phyloP scores from a whole-genome alignment of 1,284 basidiomycete species.

The Trichosporon sp. region DNA sequence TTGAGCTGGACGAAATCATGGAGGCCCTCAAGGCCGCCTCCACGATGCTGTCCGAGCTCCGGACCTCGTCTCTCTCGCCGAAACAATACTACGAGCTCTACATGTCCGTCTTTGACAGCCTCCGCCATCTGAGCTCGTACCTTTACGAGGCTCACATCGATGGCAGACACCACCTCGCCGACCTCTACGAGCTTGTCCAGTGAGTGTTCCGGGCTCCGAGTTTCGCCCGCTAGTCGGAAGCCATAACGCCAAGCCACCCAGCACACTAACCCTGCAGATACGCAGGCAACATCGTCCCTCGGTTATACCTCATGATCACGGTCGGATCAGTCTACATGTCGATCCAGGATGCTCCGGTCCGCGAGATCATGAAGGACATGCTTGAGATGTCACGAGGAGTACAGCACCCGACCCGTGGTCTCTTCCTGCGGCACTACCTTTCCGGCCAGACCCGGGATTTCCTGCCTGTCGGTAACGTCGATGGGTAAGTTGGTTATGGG shows the following conservation, averaged over 20 bases:
- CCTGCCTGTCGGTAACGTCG: constrained; percentile 78
- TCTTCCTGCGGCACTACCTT: constrained; percentile 91
- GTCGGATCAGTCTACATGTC: constrained; percentile 98
- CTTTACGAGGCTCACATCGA: constrained; percentile 89
- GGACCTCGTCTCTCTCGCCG: constrained; percentile 85
- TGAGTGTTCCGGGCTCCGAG: constrained; percentile 58
- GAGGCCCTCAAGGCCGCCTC: constrained; percentile 93
- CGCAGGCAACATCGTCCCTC: constrained; percentile 72
- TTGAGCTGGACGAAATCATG: constrained; percentile 93
- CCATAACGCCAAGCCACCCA: not conserved
- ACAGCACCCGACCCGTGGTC: constrained; percentile 85
- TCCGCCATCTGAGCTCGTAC: constrained; percentile 89
- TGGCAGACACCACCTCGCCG: constrained; percentile 87
- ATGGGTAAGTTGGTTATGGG: constrained; percentile 65
- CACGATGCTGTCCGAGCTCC: constrained; percentile 89
- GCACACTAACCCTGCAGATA: constrained; percentile 38
- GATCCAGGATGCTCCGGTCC: constrained; percentile 87
- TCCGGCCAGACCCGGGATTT: constrained; percentile 92
- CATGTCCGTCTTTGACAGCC: constrained; percentile 94
- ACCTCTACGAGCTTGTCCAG: constrained; percentile 95
- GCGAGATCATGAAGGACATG: constrained; percentile 99
- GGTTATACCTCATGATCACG: constrained; percentile 96
- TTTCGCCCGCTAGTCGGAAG: not conserved
- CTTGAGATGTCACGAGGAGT: constrained; percentile 97
- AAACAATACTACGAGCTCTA: constrained; percentile 98